These are phyloP conservation scores for Gastrodia elata DNA, from an alignment of 106 monocot genomes.

Conservation along the genomic window DNA sequence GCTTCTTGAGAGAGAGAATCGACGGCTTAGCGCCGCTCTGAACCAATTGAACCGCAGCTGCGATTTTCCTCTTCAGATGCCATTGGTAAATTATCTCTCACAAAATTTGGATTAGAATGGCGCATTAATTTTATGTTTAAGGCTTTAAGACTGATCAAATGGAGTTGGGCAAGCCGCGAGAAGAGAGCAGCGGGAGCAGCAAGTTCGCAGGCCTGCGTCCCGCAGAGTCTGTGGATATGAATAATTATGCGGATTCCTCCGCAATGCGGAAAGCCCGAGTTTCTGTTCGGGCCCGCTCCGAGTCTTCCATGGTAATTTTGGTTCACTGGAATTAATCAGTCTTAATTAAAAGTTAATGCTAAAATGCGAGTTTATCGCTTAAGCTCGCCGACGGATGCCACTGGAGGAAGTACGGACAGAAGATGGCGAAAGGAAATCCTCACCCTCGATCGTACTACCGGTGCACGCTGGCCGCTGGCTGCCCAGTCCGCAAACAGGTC, in stretches of 20 bases:
- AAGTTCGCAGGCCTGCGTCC: constrained; percentile 63
- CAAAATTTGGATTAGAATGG: too few relatives aligned
- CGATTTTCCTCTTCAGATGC: constrained; percentile 52
- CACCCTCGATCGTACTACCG: constrained; percentile 66
- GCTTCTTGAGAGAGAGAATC: constrained; percentile 59
- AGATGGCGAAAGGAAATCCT: constrained; percentile 72
- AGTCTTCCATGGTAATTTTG: constrained; percentile 67
- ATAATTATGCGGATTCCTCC: too few relatives aligned
- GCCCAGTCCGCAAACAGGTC: constrained; percentile 78
- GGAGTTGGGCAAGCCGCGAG: too few relatives aligned
- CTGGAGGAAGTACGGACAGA: constrained; percentile 79
- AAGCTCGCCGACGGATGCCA: constrained; percentile 91
- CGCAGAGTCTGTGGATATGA: too few relatives aligned
- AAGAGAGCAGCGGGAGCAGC: too few relatives aligned
- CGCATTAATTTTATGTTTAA: too few relatives aligned
- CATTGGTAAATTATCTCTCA: constrained; percentile 12
- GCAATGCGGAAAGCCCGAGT: constrained; percentile 90
- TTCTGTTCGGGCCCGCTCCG: constrained; percentile 80
- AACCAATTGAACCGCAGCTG: constrained; percentile 54
- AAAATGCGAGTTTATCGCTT: not conserved
- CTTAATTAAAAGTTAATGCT: not conserved
- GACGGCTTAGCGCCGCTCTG: constrained; percentile 37
- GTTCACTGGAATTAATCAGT: not conserved
- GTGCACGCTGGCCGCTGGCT: constrained; percentile 64
- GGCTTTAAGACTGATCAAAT: too few relatives aligned